Percentiles rank a stretch among this genome's conserved stretches.
phyloP scores from a whole-genome alignment of 441 rosid genomes.

The Populus trichocarpa region DNA sequence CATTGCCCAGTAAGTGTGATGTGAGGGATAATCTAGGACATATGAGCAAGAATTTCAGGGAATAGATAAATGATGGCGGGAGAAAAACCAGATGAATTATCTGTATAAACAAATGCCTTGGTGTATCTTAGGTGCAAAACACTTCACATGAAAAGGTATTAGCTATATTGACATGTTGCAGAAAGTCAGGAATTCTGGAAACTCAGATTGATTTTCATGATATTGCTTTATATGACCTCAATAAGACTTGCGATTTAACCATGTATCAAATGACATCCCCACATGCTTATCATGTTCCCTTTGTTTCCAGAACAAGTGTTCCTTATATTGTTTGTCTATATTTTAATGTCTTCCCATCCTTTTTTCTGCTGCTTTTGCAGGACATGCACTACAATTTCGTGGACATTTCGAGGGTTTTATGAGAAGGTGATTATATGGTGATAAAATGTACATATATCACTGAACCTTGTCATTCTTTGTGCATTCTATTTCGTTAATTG shows the following conservation, averaged over 20 bases:
- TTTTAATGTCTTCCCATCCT: constrained; percentile 6
- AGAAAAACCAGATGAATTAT: neutral
- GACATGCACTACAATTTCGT: constrained; percentile 87
- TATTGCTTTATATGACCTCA: neutral
- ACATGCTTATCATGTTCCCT: neutral
- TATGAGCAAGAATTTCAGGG: neutral
- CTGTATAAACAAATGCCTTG: neutral
- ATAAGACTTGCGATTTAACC: neutral
- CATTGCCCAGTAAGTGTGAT: neutral
- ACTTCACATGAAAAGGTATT: neutral
- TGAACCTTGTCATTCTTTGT: neutral
- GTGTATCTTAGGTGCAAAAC: neutral
- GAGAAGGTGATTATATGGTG: constrained; percentile 61
- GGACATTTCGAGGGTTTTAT: constrained; percentile 85
- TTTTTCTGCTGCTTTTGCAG: constrained; percentile 39
- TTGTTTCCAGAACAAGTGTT: neutral
- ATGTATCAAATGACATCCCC: neutral
- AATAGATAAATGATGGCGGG: neutral
- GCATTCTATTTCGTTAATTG: neutral
- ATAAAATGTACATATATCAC: neutral
- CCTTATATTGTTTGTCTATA: constrained; percentile 1
- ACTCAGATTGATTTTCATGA: neutral
- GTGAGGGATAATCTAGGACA: neutral
- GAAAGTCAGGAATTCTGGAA: neutral
- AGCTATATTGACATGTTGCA: neutral